Evolutionary conservation across 2,329 filamentous ascomycete genomes (phyloP).

Genomic region (Delphinella strobiligena): DNA sequence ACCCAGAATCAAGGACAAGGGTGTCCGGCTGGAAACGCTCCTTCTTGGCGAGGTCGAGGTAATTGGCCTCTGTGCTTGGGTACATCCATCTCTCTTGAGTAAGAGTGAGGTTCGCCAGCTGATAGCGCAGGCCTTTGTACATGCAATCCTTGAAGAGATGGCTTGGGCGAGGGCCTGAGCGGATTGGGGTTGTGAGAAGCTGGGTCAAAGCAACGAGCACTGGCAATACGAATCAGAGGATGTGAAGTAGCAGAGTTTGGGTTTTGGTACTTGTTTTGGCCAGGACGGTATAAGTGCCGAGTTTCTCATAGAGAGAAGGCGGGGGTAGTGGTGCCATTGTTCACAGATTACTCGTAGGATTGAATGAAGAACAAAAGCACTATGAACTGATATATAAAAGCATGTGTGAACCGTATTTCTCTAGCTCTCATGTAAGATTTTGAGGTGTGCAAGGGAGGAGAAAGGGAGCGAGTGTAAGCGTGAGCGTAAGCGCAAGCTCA

Average conservation of each 20-base stretch:
- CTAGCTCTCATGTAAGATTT: no score
- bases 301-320: neutral
- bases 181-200: conserved; percentile 22
- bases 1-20: conserved; percentile 27
- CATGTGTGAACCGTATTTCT: no score
- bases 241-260: neutral
- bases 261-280: neutral
- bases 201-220: conserved; percentile 23
- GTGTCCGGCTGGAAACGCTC: conserved; percentile 26
- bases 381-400: no score
- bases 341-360: neutral
- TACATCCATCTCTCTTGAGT: conserved; percentile 26
- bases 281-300: neutral
- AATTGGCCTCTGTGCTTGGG: conserved; percentile 20
- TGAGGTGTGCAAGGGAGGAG: no score
- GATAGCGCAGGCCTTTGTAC: conserved; percentile 15
- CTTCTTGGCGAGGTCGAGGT: conserved; percentile 23
- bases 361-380: no score
- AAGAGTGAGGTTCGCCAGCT: conserved; percentile 18
- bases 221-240: conserved; percentile 4
- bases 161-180: conserved; percentile 18
- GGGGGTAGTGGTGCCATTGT: neutral
- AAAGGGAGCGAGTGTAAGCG: no score
- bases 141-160: conserved; percentile 16
- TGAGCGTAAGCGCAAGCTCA: no score